phyloP scores from a whole-genome alignment of 371 early-diverging fungal species.

The Apophysomyces variabilis region DNA sequence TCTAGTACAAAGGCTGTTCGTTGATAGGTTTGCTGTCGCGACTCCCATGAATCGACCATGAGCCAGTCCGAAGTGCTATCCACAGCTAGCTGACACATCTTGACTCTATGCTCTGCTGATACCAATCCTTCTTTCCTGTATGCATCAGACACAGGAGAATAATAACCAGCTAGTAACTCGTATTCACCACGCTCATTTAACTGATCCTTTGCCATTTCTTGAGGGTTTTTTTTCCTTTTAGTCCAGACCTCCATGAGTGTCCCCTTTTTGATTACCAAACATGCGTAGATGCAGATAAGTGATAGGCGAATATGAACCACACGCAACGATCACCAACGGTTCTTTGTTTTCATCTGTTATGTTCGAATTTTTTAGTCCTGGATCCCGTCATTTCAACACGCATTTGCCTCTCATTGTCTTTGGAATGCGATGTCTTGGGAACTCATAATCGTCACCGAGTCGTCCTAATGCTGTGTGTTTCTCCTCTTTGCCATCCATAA shows the following conservation, averaged over 20 bases:
- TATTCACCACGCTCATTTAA: slow-evolving; percentile 68
- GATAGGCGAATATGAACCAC: slow-evolving; percentile 97
- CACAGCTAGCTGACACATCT: slow-evolving; percentile 92
- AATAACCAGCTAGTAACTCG: slow-evolving; percentile 94
- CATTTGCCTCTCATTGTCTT: slow-evolving; percentile 36
- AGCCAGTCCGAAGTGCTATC: slow-evolving; percentile 83
- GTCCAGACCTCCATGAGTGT: background rate
- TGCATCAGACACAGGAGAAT: slow-evolving; percentile 93
- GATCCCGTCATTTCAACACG: background rate
- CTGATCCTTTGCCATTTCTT: slow-evolving; percentile 95
- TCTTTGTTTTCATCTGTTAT: slow-evolving; percentile 74
- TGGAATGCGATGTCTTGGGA: slow-evolving; percentile 41
- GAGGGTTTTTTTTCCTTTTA: slow-evolving; percentile 31
- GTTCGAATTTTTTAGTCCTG: background rate
- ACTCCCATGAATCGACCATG: slow-evolving; percentile 98
- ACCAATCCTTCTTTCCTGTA: slow-evolving; percentile 93
- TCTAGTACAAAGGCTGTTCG: slow-evolving; percentile 93
- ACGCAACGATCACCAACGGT: slow-evolving; percentile 95
- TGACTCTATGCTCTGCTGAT: slow-evolving; percentile 84
- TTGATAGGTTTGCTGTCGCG: slow-evolving; percentile 77
- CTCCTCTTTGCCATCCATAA: slow-evolving; percentile 18
- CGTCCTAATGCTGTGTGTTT: slow-evolving; percentile 14
- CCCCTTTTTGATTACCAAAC: slow-evolving; percentile 80
- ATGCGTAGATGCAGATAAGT: slow-evolving; percentile 97
- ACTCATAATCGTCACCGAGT: slow-evolving; percentile 34